phyloP scores from a whole-genome alignment of 2,329 filamentous ascomycete genomes.

The Aspergillus luchuensis region DNA sequence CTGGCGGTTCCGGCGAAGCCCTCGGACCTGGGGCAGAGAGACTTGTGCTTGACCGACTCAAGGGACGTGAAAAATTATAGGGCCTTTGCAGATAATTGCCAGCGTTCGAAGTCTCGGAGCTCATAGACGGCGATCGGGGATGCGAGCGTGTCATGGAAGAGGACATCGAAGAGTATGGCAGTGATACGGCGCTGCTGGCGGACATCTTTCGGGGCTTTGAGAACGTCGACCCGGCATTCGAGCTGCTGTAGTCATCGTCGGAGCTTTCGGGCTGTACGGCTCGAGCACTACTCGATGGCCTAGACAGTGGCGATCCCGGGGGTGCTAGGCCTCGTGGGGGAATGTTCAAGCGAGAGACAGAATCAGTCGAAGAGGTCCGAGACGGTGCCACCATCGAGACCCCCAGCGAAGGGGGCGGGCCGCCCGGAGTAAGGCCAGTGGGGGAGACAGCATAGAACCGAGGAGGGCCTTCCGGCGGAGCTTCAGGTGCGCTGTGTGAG shows the following conservation, averaged over 20 bases:
- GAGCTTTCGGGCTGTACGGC: constrained; percentile 66
- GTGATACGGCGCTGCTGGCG: constrained; percentile 65
- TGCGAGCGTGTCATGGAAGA: constrained; percentile 60
- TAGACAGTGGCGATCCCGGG: constrained; percentile 47
- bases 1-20: constrained; percentile 40
- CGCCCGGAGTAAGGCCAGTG: constrained; percentile 13
- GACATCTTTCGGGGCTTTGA: constrained; percentile 77
- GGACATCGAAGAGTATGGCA: constrained; percentile 65
- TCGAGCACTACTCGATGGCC: constrained; percentile 54
- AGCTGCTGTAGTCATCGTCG: constrained; percentile 67
- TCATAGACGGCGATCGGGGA: constrained; percentile 78
- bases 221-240: constrained; percentile 61
- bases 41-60: constrained; percentile 61
- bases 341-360: constrained; percentile 40
- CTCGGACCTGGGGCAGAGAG: constrained; percentile 38
- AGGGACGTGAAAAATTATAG: constrained; percentile 91
- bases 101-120: constrained; percentile 74
- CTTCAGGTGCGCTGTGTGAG: constrained; percentile 17
- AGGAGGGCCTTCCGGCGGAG: constrained; percentile 21
- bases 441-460: constrained; percentile 24
- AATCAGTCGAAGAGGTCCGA: constrained; percentile 40
- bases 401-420: constrained; percentile 4
- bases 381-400: constrained; percentile 27
- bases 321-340: constrained; percentile 47
- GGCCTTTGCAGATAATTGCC: constrained; percentile 66